Conservation (phyloP, 768 basidiomycete genomes). For the Lenzites betulinus region DNA sequence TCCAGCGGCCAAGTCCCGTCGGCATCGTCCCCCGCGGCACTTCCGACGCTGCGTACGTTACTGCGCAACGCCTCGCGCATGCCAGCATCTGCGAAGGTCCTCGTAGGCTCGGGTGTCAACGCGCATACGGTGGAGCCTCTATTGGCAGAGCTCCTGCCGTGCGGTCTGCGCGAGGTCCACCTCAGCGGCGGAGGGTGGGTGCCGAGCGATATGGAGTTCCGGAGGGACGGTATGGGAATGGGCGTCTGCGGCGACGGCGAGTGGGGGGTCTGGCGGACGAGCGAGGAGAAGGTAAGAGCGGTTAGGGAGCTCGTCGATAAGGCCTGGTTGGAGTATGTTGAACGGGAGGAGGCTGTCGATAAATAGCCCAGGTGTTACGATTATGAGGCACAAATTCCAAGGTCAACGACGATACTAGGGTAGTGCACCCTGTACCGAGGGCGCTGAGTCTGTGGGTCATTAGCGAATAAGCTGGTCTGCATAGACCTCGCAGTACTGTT, state of each 20-base stretch:
- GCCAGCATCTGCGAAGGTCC: conserved; percentile 45
- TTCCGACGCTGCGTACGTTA: conserved; percentile 25
- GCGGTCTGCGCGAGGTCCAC: conserved; percentile 69
- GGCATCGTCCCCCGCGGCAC: conserved; percentile 31
- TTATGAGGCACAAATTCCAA: no score
- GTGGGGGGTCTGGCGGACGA: conserved; percentile 72
- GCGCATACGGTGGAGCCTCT: conserved; percentile 50
- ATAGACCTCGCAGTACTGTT: no score
- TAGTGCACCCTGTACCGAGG: no score
- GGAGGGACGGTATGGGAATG: conserved; percentile 68
- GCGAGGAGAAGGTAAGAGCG: conserved; percentile 49
- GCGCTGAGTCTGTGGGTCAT: no score
- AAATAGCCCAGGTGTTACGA: background rate
- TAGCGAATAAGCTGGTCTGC: no score
- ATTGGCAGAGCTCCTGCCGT: conserved; percentile 51
- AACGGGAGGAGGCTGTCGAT: background rate
- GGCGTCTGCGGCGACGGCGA: conserved; percentile 53
- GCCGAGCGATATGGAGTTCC: conserved; percentile 52
- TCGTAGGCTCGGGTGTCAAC: conserved; percentile 81
- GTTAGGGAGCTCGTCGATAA: conserved; percentile 53
- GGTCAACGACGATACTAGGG: no score
- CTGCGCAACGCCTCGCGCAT: conserved; percentile 19
- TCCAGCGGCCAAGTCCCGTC: conserved; percentile 54
- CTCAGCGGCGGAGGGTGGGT: conserved; percentile 72
- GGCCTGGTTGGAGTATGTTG: conserved; percentile 19